A percentile compares a stretch with the other conserved stretches of the same genome.
phyloP scores from a whole-genome alignment of 139 green algal species.

The Astrephomene gubernaculifera region DNA sequence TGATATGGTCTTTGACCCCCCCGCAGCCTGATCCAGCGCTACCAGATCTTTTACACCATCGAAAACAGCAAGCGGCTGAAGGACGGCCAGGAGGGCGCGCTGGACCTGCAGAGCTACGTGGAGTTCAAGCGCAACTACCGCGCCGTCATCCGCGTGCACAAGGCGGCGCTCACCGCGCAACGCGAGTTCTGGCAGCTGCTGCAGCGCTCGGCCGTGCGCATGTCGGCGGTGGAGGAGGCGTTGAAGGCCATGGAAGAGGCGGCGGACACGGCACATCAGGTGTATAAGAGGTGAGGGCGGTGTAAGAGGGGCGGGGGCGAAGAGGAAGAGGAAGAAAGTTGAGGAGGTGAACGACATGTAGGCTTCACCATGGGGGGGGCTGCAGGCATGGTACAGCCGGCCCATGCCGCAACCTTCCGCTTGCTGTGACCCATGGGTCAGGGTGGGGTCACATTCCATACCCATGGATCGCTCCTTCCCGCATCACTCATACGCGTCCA shows the following conservation, averaged over 20 bases:
- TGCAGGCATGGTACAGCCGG: too few relatives aligned
- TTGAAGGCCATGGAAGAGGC: constrained; percentile 7
- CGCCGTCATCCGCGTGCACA: constrained; percentile 47
- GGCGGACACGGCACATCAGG: constrained; percentile 22
- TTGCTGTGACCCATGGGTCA: too few relatives aligned
- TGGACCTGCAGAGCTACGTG: constrained; percentile 53
- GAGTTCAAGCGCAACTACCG: constrained; percentile 53
- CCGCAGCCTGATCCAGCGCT: constrained; percentile 46
- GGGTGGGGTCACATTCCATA: too few relatives aligned
- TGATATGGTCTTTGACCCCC: too few relatives aligned
- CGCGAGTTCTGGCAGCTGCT: constrained; percentile 46
- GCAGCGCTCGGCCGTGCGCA: not conserved
- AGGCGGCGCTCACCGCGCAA: constrained; percentile 23
- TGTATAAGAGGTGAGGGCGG: constrained; percentile 30
- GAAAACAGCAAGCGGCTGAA: constrained; percentile 46
- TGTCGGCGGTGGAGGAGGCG: not conserved
- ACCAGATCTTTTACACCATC: constrained; percentile 47
- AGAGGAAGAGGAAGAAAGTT: not conserved
- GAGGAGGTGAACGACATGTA: too few relatives aligned
- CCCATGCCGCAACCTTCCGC: too few relatives aligned
- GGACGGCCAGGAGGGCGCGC: constrained; percentile 33
- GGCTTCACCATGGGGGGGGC: too few relatives aligned
- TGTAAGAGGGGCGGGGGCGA: not conserved
- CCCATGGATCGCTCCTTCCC: too few relatives aligned
- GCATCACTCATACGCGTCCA: too few relatives aligned